Evolutionary conservation across 768 basidiomycete species (phyloP).

Genomic region (Termitomyces sp.): DNA sequence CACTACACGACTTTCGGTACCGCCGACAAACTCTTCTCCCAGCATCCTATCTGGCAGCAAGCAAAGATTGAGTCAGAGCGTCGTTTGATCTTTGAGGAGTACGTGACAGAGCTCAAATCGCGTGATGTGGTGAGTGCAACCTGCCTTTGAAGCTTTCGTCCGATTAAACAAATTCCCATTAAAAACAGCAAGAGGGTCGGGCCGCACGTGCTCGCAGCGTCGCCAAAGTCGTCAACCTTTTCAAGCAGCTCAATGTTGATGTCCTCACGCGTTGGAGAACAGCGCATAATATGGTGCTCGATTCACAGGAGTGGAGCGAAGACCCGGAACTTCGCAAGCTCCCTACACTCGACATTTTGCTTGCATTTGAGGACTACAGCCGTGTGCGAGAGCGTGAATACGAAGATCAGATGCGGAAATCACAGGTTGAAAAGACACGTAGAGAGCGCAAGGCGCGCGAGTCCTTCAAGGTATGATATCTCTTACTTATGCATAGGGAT

Average conservation of each 20-base stretch:
- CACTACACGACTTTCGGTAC: slow-evolving; percentile 90
- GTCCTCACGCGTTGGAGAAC: slow-evolving; percentile 92
- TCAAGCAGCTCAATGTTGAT: slow-evolving; percentile 86
- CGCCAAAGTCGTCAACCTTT: slow-evolving; percentile 76
- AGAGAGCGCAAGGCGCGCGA: slow-evolving; percentile 89
- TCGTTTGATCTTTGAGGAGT: slow-evolving; percentile 87
- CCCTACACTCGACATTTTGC: slow-evolving; percentile 87
- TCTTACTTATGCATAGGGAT: background rate
- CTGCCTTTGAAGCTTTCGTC: background rate
- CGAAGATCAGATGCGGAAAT: slow-evolving; percentile 78
- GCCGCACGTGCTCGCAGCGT: slow-evolving; percentile 77
- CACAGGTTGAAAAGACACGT: slow-evolving; percentile 80
- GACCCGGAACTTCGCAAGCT: slow-evolving; percentile 79
- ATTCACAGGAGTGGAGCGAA: slow-evolving; percentile 73
- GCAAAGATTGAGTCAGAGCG: slow-evolving; percentile 84
- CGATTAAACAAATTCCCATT: background rate
- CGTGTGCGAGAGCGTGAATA: slow-evolving; percentile 87
- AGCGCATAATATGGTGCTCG: slow-evolving; percentile 72
- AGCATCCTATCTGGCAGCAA: slow-evolving; percentile 91
- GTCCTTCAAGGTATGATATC: slow-evolving; percentile 70
- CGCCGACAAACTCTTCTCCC: slow-evolving; percentile 80
- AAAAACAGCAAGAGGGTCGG: slow-evolving; percentile 69
- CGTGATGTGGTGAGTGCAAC: slow-evolving; percentile 75
- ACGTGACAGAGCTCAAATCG: slow-evolving; percentile 79
- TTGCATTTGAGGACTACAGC: slow-evolving; percentile 93